A percentile compares a stretch with the other conserved stretches of the same genome.
phyloP scores from a whole-genome alignment of 306 rosid genomes.

The Luffa aegyptiaca region DNA sequence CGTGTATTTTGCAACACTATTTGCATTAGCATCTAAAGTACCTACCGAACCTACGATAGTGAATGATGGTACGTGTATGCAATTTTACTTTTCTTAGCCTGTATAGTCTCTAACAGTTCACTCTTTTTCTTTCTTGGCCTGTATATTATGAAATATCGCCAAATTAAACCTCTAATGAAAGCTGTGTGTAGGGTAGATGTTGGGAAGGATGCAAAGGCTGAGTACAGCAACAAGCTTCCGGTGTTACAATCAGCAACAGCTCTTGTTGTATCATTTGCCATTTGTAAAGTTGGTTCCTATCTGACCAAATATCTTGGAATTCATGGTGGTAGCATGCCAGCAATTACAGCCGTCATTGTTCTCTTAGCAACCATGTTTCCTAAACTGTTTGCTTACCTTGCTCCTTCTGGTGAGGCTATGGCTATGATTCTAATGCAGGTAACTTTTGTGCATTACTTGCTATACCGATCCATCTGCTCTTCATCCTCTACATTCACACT shows the following conservation, averaged over 20 bases:
- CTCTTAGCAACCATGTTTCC: slow-evolving; percentile 34
- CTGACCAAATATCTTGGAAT: slow-evolving; percentile 28
- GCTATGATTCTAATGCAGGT: slow-evolving; percentile 43
- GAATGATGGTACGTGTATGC: slow-evolving; percentile 21
- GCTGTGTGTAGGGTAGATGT: slow-evolving; percentile 16
- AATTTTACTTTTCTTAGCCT: not conserved
- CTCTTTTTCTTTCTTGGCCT: not conserved
- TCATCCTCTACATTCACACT: not conserved
- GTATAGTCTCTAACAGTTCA: not conserved
- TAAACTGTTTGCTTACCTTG: slow-evolving; percentile 23
- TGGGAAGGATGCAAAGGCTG: slow-evolving; percentile 10
- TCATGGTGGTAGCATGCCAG: slow-evolving; percentile 40
- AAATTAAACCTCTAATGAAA: slow-evolving; percentile 5
- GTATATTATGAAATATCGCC: not conserved
- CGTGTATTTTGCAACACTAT: slow-evolving; percentile 53
- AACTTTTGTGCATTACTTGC: not conserved
- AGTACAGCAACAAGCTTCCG: slow-evolving; percentile 22
- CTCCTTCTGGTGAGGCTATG: slow-evolving; percentile 46
- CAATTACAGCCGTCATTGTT: slow-evolving; percentile 33
- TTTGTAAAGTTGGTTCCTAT: slow-evolving; percentile 33
- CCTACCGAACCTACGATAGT: slow-evolving; percentile 48
- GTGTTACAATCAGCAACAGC: slow-evolving; percentile 28
- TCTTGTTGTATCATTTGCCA: slow-evolving; percentile 32
- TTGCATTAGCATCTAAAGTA: slow-evolving; percentile 51
- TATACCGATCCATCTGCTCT: not conserved